Evolutionary conservation across 1,284 basidiomycete species (phyloP).

Genomic region (Pascua sp.): DNA sequence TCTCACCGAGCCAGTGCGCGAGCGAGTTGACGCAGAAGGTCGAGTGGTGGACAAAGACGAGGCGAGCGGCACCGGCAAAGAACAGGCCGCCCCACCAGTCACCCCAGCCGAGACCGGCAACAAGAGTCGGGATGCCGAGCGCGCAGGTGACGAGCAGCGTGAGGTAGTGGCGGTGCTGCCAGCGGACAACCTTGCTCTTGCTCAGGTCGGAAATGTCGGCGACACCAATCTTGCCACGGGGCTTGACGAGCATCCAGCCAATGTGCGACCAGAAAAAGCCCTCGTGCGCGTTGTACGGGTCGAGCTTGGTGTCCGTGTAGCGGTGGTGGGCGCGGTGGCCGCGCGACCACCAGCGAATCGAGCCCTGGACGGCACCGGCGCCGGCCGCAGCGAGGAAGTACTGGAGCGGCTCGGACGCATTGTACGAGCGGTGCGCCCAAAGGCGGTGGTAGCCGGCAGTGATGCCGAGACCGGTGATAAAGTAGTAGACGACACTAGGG

Average conservation of each 20-base stretch:
- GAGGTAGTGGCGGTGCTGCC: slow-evolving; percentile 80
- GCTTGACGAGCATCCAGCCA: slow-evolving; percentile 91
- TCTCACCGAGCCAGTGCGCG: slow-evolving; percentile 88
- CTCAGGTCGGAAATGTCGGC: slow-evolving; percentile 83
- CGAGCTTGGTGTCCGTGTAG: slow-evolving; percentile 92
- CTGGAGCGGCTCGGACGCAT: slow-evolving; percentile 74
- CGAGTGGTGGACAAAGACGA: slow-evolving; percentile 86
- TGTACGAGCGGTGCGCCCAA: slow-evolving; percentile 89
- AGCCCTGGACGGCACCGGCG: slow-evolving; percentile 82
- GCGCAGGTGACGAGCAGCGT: slow-evolving; percentile 68
- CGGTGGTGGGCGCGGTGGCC: slow-evolving; percentile 90
- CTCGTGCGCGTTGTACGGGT: slow-evolving; percentile 86
- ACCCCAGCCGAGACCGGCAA: slow-evolving; percentile 77
- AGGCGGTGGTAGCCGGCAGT: slow-evolving; percentile 79
- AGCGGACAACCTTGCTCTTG: slow-evolving; percentile 70
- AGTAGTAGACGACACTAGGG: slow-evolving; percentile 67
- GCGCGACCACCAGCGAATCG: slow-evolving; percentile 92
- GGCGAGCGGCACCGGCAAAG: slow-evolving; percentile 76
- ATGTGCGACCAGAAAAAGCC: slow-evolving; percentile 73
- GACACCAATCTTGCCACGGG: slow-evolving; percentile 77
- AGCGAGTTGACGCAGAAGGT: slow-evolving; percentile 95
- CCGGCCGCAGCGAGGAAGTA: slow-evolving; percentile 74
- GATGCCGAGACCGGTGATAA: slow-evolving; percentile 72
- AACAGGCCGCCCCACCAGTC: slow-evolving; percentile 80
- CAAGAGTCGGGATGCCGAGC: slow-evolving; percentile 67